These are phyloP conservation scores for Parasitella parasitica DNA, from an alignment of 371 early-diverging fungal genomes.

Conservation along the genomic window DNA sequence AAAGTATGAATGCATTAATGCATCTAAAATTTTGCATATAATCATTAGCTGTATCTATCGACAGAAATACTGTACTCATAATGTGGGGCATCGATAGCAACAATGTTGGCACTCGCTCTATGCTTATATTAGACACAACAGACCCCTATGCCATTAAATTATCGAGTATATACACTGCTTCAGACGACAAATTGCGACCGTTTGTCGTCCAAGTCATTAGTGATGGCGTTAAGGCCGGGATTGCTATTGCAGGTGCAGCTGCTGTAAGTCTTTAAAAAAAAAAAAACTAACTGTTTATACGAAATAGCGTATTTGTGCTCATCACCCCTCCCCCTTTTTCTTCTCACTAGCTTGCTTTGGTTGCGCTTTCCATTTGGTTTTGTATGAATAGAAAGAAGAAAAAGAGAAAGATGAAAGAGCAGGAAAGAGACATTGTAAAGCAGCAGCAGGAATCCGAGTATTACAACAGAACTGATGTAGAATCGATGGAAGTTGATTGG, in stretches of 20 bases:
- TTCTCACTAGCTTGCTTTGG: background rate
- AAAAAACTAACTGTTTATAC: background rate
- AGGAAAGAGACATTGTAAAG: background rate
- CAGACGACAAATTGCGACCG: no score
- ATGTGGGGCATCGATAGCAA: conserved; percentile 1
- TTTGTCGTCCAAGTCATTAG: background rate
- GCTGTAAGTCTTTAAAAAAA: no score
- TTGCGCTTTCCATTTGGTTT: background rate
- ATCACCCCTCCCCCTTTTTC: no score
- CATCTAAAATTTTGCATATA: background rate
- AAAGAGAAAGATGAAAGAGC: background rate
- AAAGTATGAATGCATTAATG: no score
- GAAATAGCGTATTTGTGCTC: no score
- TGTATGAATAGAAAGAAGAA: background rate
- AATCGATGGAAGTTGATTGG: conserved; percentile 2
- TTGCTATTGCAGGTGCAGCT: background rate
- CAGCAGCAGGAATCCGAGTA: background rate
- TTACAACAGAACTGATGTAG: background rate
- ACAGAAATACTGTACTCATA: background rate
- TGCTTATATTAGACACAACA: background rate
- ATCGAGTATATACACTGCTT: background rate
- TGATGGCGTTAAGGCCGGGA: background rate
- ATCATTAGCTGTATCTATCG: background rate
- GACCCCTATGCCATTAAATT: background rate
- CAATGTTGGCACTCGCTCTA: background rate